A percentile compares a stretch with the other conserved stretches of the same genome.
These are phyloP conservation scores for Aspergillus biplanus DNA, from an alignment of 495 filamentous ascomycete species.

Conservation along the genomic window DNA sequence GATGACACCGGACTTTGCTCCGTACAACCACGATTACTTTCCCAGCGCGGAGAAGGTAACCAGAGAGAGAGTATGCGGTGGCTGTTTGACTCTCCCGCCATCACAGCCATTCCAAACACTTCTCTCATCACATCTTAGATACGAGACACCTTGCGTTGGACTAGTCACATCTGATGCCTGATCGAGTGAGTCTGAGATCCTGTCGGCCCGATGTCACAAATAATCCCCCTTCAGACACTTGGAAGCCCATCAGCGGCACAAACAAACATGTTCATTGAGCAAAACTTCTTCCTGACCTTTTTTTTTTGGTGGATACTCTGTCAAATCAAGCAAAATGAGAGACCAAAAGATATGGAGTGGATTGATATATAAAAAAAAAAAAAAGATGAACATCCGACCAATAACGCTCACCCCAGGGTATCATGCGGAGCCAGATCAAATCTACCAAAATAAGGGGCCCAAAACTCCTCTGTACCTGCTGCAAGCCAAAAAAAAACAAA, in stretches of 20 bases:
- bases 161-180: neutral
- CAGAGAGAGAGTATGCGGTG: neutral
- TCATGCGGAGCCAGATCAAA: slow-evolving; percentile 15
- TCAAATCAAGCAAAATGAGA: no score
- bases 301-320: no score
- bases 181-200: neutral
- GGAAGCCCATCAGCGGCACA: no score
- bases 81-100: slow-evolving; percentile 6
- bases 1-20: slow-evolving; percentile 6
- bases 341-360: no score
- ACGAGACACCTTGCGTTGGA: neutral
- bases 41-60: no score
- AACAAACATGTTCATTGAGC: no score
- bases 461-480: slow-evolving; percentile 6
- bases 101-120: neutral
- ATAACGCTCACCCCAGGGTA: slow-evolving; percentile 13
- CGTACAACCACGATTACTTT: no score
- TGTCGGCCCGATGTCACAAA: no score
- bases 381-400: slow-evolving; percentile 4
- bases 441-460: slow-evolving; percentile 7
- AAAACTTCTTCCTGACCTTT: no score
- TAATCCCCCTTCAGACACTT: no score
- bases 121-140: neutral
- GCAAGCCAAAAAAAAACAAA: slow-evolving; percentile 16
- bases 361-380: neutral